A percentile compares a stretch with the other conserved stretches of the same genome.
Evolutionary conservation across 345 rosid genomes (phyloP).

Genomic region (Dovyalis caffra): DNA sequence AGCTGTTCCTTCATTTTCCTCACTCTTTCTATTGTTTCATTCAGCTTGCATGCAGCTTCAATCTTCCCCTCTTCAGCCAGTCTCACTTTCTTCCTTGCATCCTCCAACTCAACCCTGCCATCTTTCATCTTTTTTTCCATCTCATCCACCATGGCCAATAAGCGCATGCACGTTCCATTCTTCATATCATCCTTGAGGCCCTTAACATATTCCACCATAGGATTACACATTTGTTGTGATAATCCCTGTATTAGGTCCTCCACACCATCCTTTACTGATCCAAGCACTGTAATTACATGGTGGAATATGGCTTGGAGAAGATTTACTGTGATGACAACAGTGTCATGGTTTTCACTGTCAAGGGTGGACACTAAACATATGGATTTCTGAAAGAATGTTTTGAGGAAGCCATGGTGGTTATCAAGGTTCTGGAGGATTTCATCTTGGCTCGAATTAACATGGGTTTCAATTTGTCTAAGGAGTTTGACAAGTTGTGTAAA

Average conservation of each 20-base stretch:
- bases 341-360: conserved; percentile 44
- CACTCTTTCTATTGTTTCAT: too few species aligned
- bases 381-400: conserved; percentile 43
- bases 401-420: conserved; percentile 31
- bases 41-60: conserved; percentile 42
- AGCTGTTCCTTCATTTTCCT: too few species aligned
- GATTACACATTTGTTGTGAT: conserved; percentile 47
- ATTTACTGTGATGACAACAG: conserved; percentile 34
- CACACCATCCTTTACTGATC: conserved; percentile 51
- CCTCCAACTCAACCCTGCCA: conserved; percentile 46
- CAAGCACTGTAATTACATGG: conserved; percentile 35
- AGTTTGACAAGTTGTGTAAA: conserved; percentile 47
- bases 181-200: too few species aligned
- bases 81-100: conserved; percentile 42
- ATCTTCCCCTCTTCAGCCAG: conserved; percentile 47
- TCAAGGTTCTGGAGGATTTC: conserved; percentile 39
- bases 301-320: too few species aligned
- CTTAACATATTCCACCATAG: conserved; percentile 60
- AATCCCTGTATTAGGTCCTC: conserved; percentile 46
- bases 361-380: conserved; percentile 19
- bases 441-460: conserved; percentile 41
- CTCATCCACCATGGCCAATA: too few species aligned
- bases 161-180: too few species aligned
- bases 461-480: conserved; percentile 50
- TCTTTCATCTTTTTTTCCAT: conserved; percentile 42